phyloP scores from a whole-genome alignment of 306 rosid genomes.

The Dicorynia guianensis region DNA sequence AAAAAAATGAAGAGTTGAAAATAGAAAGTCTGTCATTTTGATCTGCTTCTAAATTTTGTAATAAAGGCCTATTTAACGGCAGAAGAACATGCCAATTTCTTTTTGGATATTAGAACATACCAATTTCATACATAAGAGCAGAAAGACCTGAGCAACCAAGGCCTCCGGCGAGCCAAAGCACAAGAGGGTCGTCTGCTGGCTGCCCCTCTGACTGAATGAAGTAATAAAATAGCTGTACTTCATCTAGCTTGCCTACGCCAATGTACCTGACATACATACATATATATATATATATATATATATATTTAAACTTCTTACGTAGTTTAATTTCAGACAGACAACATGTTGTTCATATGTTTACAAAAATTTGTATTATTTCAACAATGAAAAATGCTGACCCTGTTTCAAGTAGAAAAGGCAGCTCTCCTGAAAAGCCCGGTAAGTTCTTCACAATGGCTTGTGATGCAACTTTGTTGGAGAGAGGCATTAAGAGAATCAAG shows the following conservation, averaged over 20 bases:
- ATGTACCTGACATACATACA: slow-evolving; percentile 40
- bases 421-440: too few relatives aligned
- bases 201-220: slow-evolving; percentile 44
- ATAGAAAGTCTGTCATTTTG: not conserved
- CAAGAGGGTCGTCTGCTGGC: slow-evolving; percentile 46
- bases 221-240: slow-evolving; percentile 54
- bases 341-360: not conserved
- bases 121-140: slow-evolving; percentile 48
- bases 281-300: too few relatives aligned
- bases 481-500: too few relatives aligned
- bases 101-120: too few relatives aligned
- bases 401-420: too few relatives aligned
- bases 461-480: too few relatives aligned
- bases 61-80: too few relatives aligned
- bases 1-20: not conserved
- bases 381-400: not conserved
- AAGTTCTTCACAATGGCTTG: too few relatives aligned
- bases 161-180: slow-evolving; percentile 53
- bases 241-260: slow-evolving; percentile 46
- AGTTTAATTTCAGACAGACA: too few relatives aligned
- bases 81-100: slow-evolving; percentile 44
- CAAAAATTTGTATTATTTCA: not conserved
- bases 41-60: too few relatives aligned
- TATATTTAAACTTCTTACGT: not conserved
- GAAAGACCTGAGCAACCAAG: slow-evolving; percentile 48